Conservation (phyloP, 371 early-diverging fungal species). For the Rhizopus microsporus region DNA sequence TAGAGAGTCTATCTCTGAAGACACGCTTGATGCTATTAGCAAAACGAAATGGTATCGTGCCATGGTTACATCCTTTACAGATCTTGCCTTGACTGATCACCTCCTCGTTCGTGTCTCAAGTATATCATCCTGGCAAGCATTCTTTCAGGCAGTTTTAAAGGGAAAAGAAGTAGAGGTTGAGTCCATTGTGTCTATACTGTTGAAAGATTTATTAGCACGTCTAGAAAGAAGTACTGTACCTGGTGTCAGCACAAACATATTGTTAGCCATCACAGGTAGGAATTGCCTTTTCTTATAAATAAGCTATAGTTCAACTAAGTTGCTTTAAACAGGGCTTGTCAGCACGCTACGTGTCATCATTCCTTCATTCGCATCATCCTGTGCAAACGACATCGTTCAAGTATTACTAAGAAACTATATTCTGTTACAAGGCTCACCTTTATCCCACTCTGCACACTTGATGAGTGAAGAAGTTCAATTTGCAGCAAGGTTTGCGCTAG, state of each 20-base stretch:
- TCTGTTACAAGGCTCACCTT: constrained; percentile 9
- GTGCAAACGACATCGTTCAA: constrained; percentile 30
- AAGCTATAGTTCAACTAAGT: neutral
- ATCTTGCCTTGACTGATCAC: constrained; percentile 58
- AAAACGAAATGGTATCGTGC: constrained; percentile 53
- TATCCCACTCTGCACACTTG: constrained; percentile 32
- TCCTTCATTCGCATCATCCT: constrained; percentile 34
- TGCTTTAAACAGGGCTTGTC: constrained; percentile 19
- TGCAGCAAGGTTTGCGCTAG: constrained; percentile 51
- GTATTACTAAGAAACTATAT: constrained; percentile 32
- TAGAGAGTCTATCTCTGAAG: constrained; percentile 3
- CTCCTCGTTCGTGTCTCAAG: constrained; percentile 52
- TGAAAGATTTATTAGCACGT: constrained; percentile 47
- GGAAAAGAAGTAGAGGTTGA: constrained; percentile 29
- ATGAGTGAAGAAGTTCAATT: constrained; percentile 65
- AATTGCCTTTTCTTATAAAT: neutral
- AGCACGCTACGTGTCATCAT: constrained; percentile 14
- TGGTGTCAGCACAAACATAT: constrained; percentile 54
- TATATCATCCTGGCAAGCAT: constrained; percentile 48
- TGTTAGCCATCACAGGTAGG: constrained; percentile 55
- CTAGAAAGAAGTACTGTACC: constrained; percentile 58
- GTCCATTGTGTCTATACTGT: constrained; percentile 24
- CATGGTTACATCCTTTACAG: constrained; percentile 53
- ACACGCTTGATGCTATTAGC: constrained; percentile 21
- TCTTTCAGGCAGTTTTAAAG: constrained; percentile 38